A percentile compares a stretch with the other conserved stretches of the same genome.
These are phyloP conservation scores for Stenogyne calaminthoides DNA, from an alignment of 305 asterid genomes.

Conservation along the genomic window DNA sequence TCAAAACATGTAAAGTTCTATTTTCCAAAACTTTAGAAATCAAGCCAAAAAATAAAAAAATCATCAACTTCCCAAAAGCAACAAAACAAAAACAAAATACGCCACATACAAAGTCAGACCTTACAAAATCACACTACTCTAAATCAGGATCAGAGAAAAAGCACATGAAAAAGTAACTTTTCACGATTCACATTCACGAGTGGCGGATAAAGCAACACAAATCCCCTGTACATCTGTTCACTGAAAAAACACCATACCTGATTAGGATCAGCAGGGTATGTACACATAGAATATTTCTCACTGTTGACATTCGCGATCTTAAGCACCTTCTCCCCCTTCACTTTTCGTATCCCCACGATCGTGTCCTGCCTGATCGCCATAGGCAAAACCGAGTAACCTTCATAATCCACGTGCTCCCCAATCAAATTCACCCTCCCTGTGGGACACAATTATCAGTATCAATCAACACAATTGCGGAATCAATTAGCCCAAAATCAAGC, in stretches of 20 bases:
- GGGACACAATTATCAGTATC: neutral
- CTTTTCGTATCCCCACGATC: conserved; percentile 76
- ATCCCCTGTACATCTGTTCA: neutral
- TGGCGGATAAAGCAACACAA: neutral
- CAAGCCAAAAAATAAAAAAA: neutral
- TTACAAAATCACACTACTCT: neutral
- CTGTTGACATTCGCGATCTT: conserved; percentile 74
- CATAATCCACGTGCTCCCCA: conserved; percentile 97
- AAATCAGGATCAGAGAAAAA: neutral
- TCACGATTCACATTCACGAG: conserved; percentile 42
- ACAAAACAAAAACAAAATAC: neutral
- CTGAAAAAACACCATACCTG: conserved; percentile 41
- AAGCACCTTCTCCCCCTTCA: conserved; percentile 54
- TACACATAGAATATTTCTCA: conserved; percentile 52
- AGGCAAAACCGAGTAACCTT: conserved; percentile 96
- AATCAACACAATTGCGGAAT: neutral
- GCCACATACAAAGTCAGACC: neutral
- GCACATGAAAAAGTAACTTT: neutral
- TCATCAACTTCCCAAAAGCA: neutral
- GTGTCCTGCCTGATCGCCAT: conserved; percentile 98
- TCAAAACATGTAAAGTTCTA: neutral
- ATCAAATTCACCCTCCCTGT: conserved; percentile 97
- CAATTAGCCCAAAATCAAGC: neutral
- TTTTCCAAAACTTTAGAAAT: neutral
- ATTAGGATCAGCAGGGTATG: conserved; percentile 60